Percentiles rank a stretch among this genome's conserved stretches.
phyloP scores from a whole-genome alignment of 2,329 filamentous ascomycete genomes.

The Fusarium redolens region DNA sequence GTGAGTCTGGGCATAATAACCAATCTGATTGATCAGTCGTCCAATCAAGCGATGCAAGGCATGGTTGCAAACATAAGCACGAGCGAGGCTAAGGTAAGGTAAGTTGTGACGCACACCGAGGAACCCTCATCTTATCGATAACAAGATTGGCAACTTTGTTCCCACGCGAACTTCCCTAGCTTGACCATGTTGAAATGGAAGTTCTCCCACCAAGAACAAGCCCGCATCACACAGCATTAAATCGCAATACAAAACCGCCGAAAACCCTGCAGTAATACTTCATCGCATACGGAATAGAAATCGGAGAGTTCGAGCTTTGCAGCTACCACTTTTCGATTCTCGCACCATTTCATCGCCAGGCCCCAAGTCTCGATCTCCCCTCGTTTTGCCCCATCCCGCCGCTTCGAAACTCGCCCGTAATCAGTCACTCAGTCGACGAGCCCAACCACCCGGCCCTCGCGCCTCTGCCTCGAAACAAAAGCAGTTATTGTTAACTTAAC shows the following conservation, averaged over 20 bases:
- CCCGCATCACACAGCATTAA: constrained; percentile 38
- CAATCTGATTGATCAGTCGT: neutral
- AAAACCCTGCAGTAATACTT: neutral
- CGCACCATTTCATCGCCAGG: constrained; percentile 9
- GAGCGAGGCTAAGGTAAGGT: neutral
- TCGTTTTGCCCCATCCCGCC: constrained; percentile 33
- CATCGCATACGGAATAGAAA: neutral
- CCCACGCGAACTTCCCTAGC: constrained; percentile 21
- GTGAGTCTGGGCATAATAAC: neutral
- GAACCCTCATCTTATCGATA: constrained; percentile 46
- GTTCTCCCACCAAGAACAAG: constrained; percentile 39
- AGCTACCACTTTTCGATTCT: neutral
- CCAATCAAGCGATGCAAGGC: neutral
- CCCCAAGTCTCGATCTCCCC: constrained; percentile 21
- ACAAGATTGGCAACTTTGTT: constrained; percentile 42
- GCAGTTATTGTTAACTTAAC: neutral
- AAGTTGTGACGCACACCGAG: constrained; percentile 20
- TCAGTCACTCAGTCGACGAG: constrained; percentile 17
- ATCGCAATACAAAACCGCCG: constrained; percentile 28
- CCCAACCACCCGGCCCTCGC: constrained; percentile 13
- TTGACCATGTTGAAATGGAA: constrained; percentile 27
- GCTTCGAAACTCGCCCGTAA: constrained; percentile 26
- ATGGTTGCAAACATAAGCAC: neutral
- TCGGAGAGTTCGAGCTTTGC: constrained; percentile 4
- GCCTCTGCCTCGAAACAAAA: neutral